A percentile compares a stretch with the other conserved stretches of the same genome.
phyloP scores from a whole-genome alignment of 2,329 filamentous ascomycete species.

The Coccinonectria pachysandricola region DNA sequence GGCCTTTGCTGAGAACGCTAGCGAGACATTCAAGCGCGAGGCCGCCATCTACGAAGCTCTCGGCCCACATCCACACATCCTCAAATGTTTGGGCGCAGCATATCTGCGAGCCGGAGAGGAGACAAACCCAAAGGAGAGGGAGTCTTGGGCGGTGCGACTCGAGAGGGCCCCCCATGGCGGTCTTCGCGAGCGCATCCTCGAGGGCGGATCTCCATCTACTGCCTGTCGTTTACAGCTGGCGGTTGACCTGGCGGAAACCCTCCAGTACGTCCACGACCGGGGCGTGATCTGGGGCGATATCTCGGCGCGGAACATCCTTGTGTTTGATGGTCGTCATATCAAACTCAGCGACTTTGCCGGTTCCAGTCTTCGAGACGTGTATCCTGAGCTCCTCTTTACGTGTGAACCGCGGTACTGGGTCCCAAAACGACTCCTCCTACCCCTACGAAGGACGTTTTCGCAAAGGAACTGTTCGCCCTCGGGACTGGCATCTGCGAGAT shows the following conservation, averaged over 20 bases:
- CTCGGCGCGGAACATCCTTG: slow-evolving; percentile 1
- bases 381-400: slow-evolving; percentile 1
- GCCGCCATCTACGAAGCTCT: slow-evolving; percentile 2
- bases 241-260: slow-evolving; percentile 1
- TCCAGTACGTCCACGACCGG: slow-evolving; percentile 1
- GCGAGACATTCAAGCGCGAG: slow-evolving; percentile 1
- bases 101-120: slow-evolving; percentile 1
- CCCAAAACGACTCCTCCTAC: not conserved
- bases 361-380: not conserved
- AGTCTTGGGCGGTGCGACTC: slow-evolving; percentile 2
- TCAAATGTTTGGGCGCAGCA: slow-evolving; percentile 1
- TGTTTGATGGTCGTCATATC: slow-evolving; percentile 1
- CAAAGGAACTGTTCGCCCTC: slow-evolving; percentile 2
- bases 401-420: no score
- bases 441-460: slow-evolving; percentile 1
- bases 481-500: slow-evolving; percentile 4
- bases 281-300: slow-evolving; percentile 2
- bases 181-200: not conserved
- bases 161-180: slow-evolving; percentile 3
- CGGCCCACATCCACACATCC: slow-evolving; percentile 1
- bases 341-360: slow-evolving; percentile 2
- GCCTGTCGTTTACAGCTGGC: not conserved
- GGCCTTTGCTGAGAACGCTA: slow-evolving; percentile 2
- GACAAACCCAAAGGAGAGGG: no score
- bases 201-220: not conserved